phyloP scores from a whole-genome alignment of 2,329 filamentous ascomycete species.

The Scolecobasidium constrictum region DNA sequence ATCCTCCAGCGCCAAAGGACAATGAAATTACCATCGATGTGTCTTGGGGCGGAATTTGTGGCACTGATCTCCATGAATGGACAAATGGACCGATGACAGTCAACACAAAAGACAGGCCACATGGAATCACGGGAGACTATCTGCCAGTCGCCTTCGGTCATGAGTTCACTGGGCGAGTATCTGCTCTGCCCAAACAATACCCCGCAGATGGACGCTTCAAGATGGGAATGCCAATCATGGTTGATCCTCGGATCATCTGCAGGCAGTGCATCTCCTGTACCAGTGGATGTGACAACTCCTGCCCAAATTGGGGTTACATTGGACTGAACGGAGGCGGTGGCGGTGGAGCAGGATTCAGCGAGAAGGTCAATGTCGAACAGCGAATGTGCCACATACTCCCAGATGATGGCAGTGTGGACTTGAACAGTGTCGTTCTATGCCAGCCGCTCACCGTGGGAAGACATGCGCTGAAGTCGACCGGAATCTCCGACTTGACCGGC shows the following conservation, averaged over 20 bases:
- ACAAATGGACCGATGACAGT: conserved; percentile 16
- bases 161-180: conserved; percentile 20
- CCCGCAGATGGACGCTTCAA: conserved; percentile 14
- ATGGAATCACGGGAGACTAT: conserved; percentile 14
- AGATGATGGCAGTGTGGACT: conserved; percentile 11
- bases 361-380: conserved; percentile 16
- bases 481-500: conserved; percentile 10
- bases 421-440: conserved; percentile 18
- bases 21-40: conserved; percentile 19
- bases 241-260: conserved; percentile 21
- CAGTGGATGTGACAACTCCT: conserved; percentile 15
- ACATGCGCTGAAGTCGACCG: conserved; percentile 16
- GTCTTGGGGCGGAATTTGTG: conserved; percentile 23
- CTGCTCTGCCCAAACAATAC: conserved; percentile 11
- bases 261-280: conserved; percentile 15
- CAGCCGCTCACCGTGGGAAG: conserved; percentile 21
- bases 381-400: conserved; percentile 17
- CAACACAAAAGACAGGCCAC: conserved; percentile 13
- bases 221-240: conserved; percentile 18
- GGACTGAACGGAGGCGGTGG: conserved; percentile 17
- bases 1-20: conserved; percentile 14
- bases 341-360: conserved; percentile 15
- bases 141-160: conserved; percentile 21
- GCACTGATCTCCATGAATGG: conserved; percentile 20
- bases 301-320: conserved; percentile 17